Evolutionary conservation across 805 yeast species (phyloP).

Genomic region (Wickerhamomyces canadensis): DNA sequence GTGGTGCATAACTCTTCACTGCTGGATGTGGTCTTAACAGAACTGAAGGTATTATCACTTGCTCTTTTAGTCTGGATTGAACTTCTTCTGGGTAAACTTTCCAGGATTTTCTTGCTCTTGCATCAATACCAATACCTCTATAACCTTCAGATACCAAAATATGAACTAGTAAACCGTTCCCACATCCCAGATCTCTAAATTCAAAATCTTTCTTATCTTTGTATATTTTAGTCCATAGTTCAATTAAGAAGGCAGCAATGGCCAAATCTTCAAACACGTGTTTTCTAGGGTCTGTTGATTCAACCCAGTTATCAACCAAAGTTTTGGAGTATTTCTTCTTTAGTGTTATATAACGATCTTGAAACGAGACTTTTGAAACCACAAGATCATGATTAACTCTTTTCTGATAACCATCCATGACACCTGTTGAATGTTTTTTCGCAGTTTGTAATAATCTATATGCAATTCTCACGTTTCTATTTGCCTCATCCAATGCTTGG

Average conservation of each 20-base stretch:
- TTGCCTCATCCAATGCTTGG: slow-evolving; percentile 34
- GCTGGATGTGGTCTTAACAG: slow-evolving; percentile 68
- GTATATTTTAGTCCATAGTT: slow-evolving; percentile 65
- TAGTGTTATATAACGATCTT: slow-evolving; percentile 70
- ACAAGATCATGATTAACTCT: slow-evolving; percentile 85
- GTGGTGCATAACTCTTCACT: slow-evolving; percentile 45
- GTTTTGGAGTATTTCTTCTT: slow-evolving; percentile 76
- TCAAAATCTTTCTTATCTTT: slow-evolving; percentile 40
- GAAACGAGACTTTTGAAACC: slow-evolving; percentile 77
- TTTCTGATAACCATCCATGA: slow-evolving; percentile 77
- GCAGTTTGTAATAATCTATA: slow-evolving; percentile 75
- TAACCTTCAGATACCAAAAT: slow-evolving; percentile 76
- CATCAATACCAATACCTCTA: slow-evolving; percentile 82
- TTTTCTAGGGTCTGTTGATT: slow-evolving; percentile 88
- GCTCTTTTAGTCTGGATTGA: slow-evolving; percentile 56
- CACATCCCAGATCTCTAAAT: slow-evolving; percentile 91
- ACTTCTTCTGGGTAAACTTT: slow-evolving; percentile 61
- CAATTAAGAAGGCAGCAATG: slow-evolving; percentile 89
- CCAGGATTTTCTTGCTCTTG: slow-evolving; percentile 89
- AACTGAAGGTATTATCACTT: slow-evolving; percentile 76
- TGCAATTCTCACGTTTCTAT: slow-evolving; percentile 78
- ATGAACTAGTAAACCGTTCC: slow-evolving; percentile 83
- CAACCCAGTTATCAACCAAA: slow-evolving; percentile 83
- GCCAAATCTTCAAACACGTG: slow-evolving; percentile 96
- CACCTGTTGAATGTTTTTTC: slow-evolving; percentile 77